Base-by-base conservation (phyloP, 306 rosid species). In the Ormosia emarginata region DNA sequence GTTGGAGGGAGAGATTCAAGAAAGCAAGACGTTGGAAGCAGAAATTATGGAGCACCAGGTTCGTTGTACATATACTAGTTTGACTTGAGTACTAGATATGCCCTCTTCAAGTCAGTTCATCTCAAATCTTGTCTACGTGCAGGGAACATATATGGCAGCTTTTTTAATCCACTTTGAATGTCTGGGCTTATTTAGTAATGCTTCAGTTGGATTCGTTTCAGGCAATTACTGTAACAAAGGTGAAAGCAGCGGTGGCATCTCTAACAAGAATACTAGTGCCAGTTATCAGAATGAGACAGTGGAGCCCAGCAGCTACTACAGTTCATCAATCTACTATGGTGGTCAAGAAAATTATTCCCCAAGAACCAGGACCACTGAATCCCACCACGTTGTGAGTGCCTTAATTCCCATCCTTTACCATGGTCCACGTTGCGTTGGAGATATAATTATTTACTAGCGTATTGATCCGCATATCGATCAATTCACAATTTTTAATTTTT, bases 291-390 rank as follows among this genome's bases (percentile, higher is more conserved):
- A 81, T 66, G 90, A 89, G 85, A 71, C 84, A n/a, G 86, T 71
- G 86, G 95, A 90, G 39, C 97, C 94, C 61, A 87, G 88, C 85
- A 87, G 88, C 85, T 87, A 87, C 83, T 90, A 86, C 59, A 95
- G 94, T 81, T 95, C 98, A 66, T 95, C 98, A 36, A 91, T 93
- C 90, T 84, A 85, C 80, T 95, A 95, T 86, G 98, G 98, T 34
- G 98, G 93, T 85, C 98, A 89, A 86, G 98, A 93, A 81, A 93
- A 91, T 84, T 95, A 93, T 90, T 89, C 92, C 49, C 91, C 94
- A 33, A 91, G 78, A 67, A 75, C 89, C 64, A 81, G 83, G 78
- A 84, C 93, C 87, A 87, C 94, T 58, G 85, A 88, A 75, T 59
- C 94, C 77, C 91, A 88, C 74, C 88, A 85, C 73, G 36, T 4